Conservation (phyloP, 768 basidiomycete genomes). For the Daedalea quercina region DNA sequence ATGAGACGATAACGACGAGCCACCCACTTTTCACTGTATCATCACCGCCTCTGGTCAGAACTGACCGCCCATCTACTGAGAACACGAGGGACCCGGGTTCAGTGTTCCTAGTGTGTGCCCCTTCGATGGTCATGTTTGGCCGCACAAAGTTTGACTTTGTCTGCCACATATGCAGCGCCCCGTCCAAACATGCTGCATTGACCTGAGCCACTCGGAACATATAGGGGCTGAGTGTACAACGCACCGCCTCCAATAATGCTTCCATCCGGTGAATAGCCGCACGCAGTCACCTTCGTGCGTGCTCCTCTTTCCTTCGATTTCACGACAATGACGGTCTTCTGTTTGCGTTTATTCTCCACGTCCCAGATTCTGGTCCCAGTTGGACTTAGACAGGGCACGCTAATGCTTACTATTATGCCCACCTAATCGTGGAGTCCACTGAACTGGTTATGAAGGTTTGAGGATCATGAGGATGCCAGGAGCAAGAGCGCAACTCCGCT, state of each 20-base stretch:
- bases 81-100: constrained; percentile 87
- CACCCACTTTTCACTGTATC: constrained; percentile 90
- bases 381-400: not conserved
- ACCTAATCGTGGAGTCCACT: constrained; percentile 95
- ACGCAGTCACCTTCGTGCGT: constrained; percentile 84
- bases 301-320: constrained; percentile 94
- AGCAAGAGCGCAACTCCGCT: constrained; percentile 80
- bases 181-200: constrained; percentile 78
- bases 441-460: constrained; percentile 87
- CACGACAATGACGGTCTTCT: constrained; percentile 93
- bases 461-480: constrained; percentile 88
- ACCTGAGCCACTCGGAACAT: not conserved
- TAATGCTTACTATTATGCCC: constrained; percentile 10
- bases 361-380: constrained; percentile 80
- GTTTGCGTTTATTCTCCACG: constrained; percentile 84
- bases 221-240: constrained; percentile 18
- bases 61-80: constrained; percentile 78
- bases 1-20: not conserved
- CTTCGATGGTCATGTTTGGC: constrained; percentile 80
- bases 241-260: constrained; percentile 82
- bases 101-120: constrained; percentile 79
- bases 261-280: constrained; percentile 88
- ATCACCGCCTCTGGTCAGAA: constrained; percentile 89
- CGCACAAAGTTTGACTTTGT: constrained; percentile 89
- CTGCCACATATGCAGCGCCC: constrained; percentile 91